Evolutionary conservation across 495 filamentous ascomycete genomes (phyloP), one percentile per base, ranked within the genome.

Genomic region (Extremus antarcticus): DNA sequence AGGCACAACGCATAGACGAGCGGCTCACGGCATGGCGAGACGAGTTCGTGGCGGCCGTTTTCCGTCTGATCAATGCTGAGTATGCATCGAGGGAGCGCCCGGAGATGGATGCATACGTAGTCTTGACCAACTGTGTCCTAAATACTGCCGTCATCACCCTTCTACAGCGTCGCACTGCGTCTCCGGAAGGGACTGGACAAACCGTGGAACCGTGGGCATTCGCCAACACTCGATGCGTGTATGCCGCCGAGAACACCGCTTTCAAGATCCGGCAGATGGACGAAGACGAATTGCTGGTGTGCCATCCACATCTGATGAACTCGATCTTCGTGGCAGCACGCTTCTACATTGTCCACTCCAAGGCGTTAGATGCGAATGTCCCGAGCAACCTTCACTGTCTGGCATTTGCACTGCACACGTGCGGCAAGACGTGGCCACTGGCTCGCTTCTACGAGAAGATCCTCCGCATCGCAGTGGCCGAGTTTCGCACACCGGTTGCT

Each of bases 201-300:
- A 53, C 40, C 3, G 54, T 57, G 50, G 58, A 54, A 10, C 57
- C 63, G 10, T 67, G 62, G 66, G 59, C 64, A 51, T 60, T 67
- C 25, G 66, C 66, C 19, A 69, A 59, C 13, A 62, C 66, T 35
- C 63, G 66, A 21, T 69, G 66, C 52, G 40, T 69, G 16, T 62
- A 67, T 52, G 65, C 66, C 11, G 63, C 65, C 50, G 66, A 67
- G 23, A 57, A 61, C 32, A 66, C 66, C 53, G 62, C 59, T 19
- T 58, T 46, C 48, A 51, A 57, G 11, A 46, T 69, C 10, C 52
- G 61, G 1, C 56, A 43, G 4, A 59, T 66, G 48, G 52, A 47
- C 10, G 66, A 69, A 23, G 61, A 55, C 21, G 51, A 69, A 23
- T 58, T 69, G 15, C 57, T 60, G 52, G 61, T 57, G n/a, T 64